Evolutionary conservation across 768 basidiomycete genomes (phyloP), one percentile per base, ranked within the genome.

Genomic region (Mycena alexandri): DNA sequence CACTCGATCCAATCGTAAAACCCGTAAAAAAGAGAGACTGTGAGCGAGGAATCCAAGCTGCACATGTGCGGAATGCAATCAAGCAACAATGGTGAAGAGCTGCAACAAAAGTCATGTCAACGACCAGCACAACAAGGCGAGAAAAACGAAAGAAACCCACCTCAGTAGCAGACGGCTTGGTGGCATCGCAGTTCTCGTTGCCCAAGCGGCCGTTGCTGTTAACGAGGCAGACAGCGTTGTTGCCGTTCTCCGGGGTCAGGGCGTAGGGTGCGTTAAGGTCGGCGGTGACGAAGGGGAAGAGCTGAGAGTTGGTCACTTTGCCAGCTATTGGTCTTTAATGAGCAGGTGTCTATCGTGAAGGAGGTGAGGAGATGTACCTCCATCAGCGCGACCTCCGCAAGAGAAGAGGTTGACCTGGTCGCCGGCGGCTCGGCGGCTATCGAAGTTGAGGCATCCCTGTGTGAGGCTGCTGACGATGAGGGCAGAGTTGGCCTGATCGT

Each of bases 391-490:
- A 10, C 71, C 71, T 11, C 71, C 71, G 63, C 71, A 72, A 16
- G 71, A 60, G 71, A 72, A 72, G 6, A 72, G 17, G 46, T 44
- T 54, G 25, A 72, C 71, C 52, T 71, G 63, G 63, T 71, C 61
- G 19, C 67, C 70, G 2, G 64, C 71, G 12, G 67, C 71, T 36
- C 68, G 63, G 38, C 71, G 63, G 47, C 22, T 29, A 22, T 72
- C 71, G n/a, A 72, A 69, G 68, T 63, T 69, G 22, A 71, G 6
- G 61, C 70, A 71, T 41, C 70, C 70, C 47, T 71, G 61, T 9
- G 62, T 71, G 21, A 68, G 75, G 57, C 73, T 77, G 57, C 76
- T 78, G 58, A 78, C 75, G 47, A 78, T 76, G 53, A 78, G 69
- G 1, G 76, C 74, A 25, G 58, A 55, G 33, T 70, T 75, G n/a